Conservation (phyloP, 2,329 filamentous ascomycete genomes). For the Aspergillus sojae region DNA sequence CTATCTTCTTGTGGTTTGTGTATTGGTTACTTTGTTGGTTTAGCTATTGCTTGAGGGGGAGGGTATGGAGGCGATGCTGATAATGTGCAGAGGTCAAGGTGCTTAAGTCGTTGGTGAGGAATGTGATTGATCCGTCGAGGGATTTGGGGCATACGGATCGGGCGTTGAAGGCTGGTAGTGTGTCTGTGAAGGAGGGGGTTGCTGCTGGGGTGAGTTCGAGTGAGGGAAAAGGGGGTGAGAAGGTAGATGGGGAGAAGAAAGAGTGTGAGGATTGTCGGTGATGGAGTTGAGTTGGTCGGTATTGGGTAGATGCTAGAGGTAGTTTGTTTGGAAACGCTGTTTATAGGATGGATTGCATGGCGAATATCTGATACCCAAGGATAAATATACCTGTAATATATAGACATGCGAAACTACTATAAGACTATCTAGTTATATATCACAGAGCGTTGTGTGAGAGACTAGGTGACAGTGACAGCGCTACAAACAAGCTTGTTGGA, state of each 20-base stretch:
- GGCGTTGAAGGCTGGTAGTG: conserved; percentile 31
- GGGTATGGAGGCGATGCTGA: background rate
- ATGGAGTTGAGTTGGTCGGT: background rate
- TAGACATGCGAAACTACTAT: background rate
- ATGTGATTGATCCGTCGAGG: conserved; percentile 76
- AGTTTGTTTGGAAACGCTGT: too few relatives aligned
- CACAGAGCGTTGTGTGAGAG: background rate
- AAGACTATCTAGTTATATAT: background rate
- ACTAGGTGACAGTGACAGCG: too few relatives aligned
- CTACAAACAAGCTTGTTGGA: background rate
- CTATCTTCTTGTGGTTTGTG: background rate
- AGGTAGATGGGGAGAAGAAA: conserved; percentile 30
- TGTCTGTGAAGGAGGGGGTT: conserved; percentile 12
- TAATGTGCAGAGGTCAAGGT: conserved; percentile 72
- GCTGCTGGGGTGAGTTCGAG: too few relatives aligned
- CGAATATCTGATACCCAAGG: background rate
- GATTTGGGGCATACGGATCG: conserved; percentile 82
- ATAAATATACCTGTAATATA: background rate
- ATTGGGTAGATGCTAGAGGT: background rate
- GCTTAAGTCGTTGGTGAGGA: conserved; percentile 79
- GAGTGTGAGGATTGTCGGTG: conserved; percentile 33
- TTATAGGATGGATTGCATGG: too few relatives aligned
- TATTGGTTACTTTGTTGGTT: background rate
- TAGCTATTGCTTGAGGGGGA: background rate
- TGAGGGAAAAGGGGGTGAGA: conserved; percentile 31